Evolutionary conservation across 805 yeast species (phyloP), one percentile per base, ranked within the genome.

Genomic region (Metschnikowia koreensis): DNA sequence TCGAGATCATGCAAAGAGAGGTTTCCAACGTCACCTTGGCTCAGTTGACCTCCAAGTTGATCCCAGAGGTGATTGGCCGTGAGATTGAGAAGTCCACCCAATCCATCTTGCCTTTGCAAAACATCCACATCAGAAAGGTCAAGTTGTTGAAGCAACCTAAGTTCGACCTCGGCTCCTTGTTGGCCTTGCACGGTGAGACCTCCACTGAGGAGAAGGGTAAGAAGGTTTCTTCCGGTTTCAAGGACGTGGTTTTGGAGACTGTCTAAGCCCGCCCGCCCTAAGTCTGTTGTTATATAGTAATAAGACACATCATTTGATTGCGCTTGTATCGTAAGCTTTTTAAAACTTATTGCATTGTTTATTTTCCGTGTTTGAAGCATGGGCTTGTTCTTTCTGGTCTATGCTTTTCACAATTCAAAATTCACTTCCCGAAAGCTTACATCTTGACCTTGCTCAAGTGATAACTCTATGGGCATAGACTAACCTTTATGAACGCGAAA

Each of bases 111-210:
- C 98, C 98, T 73, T 86, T 93, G 76, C 98, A 93, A 83, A 91
- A 93, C 83, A 96, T 92, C 73, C 96, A 91, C 87, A 89, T 93
- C 79, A 92, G 97, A 86, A 93, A 93, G 84, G 97, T 93, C 71
- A 93, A 93, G 86, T 85, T 93, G 77, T 89, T 93, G 80, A 93
- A 93, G 83, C 96, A 87, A 81, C 98, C 98, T 77, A 93, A 92
- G 83, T 90, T 92, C 84, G 98, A 93, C 79, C 86, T 93, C 73
- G 97, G 97, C 80, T 80, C 96, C 73, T 86, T 93, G 75, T 81
- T 93, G 77, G 86, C 97, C 72, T 88, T 93, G 74, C 98, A 93
- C 84, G 98, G 98, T 80, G 98, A 93, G 84, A 84, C 81, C 68
- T 80, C 86, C 66, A 74, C 45, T 17, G 81, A 86, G 74, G 97